Percentiles rank a stretch among this genome's conserved stretches.
These are phyloP conservation scores for Xylaria polymorpha DNA, from an alignment of 2,329 filamentous ascomycete species.

Conservation along the genomic window DNA sequence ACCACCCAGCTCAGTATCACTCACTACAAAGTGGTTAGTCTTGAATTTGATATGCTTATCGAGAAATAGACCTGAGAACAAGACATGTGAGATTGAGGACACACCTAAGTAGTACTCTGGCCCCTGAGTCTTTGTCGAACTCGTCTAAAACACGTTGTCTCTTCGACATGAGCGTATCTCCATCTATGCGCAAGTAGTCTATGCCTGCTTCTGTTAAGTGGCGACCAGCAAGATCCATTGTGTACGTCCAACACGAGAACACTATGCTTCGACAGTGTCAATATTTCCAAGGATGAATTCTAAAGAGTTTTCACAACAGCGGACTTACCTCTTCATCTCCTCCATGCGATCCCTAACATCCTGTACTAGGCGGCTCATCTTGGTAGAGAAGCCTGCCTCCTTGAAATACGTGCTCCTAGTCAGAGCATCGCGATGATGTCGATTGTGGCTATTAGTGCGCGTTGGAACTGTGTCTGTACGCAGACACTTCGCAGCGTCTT, in stretches of 20 bases:
- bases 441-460: neutral
- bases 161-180: conserved; percentile 52
- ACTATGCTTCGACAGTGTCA: conserved; percentile 52
- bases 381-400: conserved; percentile 47
- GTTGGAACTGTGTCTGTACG: conserved; percentile 7
- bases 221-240: conserved; percentile 52
- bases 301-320: neutral
- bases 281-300: conserved; percentile 40
- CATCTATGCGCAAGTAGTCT: conserved; percentile 57
- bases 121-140: conserved; percentile 49
- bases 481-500: neutral
- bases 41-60: neutral
- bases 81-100: neutral
- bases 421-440: conserved; percentile 12
- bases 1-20: neutral
- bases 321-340: conserved; percentile 46
- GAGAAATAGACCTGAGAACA: neutral
- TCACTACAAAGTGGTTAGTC: conserved; percentile 15
- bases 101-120: conserved; percentile 57
- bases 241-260: conserved; percentile 60
- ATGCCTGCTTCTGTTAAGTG: conserved; percentile 49
- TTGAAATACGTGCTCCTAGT: conserved; percentile 47
- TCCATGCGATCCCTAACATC: conserved; percentile 47
- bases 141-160: conserved; percentile 54
- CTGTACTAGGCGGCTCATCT: conserved; percentile 50